phyloP scores from a whole-genome alignment of 169 alveolate species.

The Plasmodium blacklocki region DNA sequence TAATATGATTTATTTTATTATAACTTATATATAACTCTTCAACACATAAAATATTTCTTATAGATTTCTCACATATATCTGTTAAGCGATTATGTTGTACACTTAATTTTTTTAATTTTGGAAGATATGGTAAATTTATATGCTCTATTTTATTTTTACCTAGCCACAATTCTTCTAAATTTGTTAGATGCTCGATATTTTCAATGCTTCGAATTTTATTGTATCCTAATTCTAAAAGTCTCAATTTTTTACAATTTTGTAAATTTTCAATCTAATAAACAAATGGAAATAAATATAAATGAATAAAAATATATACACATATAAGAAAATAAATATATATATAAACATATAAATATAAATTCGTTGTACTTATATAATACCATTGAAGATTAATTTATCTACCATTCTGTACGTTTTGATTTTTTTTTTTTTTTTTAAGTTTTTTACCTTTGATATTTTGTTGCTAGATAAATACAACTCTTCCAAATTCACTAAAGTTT shows the following conservation, averaged over 20 bases:
- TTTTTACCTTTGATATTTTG: conserved; percentile 83
- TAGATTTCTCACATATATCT: conserved; percentile 81
- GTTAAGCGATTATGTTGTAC: conserved; percentile 86
- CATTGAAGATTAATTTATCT: not conserved
- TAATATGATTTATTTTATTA: conserved; percentile 78
- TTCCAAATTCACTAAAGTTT: conserved; percentile 81
- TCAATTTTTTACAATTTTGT: conserved; percentile 79
- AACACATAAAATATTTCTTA: conserved; percentile 74
- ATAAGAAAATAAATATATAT: not conserved
- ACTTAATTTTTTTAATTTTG: conserved; percentile 84
- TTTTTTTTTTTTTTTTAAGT: not conserved
- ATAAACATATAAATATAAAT: conserved; percentile 1
- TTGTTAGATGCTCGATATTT: conserved; percentile 80
- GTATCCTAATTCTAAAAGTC: conserved; percentile 90
- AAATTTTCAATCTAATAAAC: conserved; percentile 80
- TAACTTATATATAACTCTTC: conserved; percentile 86
- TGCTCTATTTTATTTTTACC: conserved; percentile 90
- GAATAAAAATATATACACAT: not conserved
- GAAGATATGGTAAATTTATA: conserved; percentile 80
- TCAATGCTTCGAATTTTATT: conserved; percentile 88
- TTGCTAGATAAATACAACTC: conserved; percentile 89
- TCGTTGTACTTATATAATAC: not conserved
- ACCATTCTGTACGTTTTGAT: not conserved
- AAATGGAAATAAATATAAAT: not conserved
- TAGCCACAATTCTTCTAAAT: conserved; percentile 89